phyloP scores from a whole-genome alignment of 163 green algal species.

The Scenedesmus sp. region DNA sequence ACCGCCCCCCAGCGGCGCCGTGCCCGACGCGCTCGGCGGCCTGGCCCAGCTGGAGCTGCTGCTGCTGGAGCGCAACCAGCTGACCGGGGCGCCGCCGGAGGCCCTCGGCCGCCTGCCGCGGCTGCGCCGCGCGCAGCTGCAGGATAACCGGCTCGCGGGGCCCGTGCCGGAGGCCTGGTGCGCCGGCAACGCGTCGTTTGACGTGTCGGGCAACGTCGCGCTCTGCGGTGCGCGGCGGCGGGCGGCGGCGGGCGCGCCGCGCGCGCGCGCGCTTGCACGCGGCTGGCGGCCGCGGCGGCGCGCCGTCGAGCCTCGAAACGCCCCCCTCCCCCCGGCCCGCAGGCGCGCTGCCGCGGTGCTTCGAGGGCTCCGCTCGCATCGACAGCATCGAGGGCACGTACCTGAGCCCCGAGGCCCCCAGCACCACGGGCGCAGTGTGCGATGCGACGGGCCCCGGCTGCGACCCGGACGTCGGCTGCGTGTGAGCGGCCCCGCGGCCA shows the following conservation, averaged over 20 bases:
- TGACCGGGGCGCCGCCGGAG: constrained; percentile 9
- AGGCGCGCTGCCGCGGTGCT: constrained; percentile 25
- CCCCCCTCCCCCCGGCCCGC: too few species aligned
- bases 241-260: too few species aligned
- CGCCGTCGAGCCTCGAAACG: too few species aligned
- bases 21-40: background rate
- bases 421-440: constrained; percentile 12
- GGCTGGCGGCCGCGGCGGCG: too few species aligned
- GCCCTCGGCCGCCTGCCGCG: constrained; percentile 2
- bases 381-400: constrained; percentile 13
- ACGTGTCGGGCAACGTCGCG: constrained; percentile 5
- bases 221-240: constrained; percentile 19
- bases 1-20: constrained; percentile 30
- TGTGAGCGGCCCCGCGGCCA: background rate
- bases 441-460: constrained; percentile 28
- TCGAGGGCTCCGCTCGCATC: background rate
- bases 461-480: constrained; percentile 34
- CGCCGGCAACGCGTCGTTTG: constrained; percentile 15
- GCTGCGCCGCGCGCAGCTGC: constrained; percentile 13
- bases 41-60: constrained; percentile 40
- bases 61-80: constrained; percentile 29
- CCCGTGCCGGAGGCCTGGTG: constrained; percentile 30
- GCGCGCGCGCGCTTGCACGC: too few species aligned
- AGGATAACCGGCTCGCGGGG: constrained; percentile 26
- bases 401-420: background rate